Evolutionary conservation across 1,139 yeast species (phyloP), one percentile per base, ranked within the genome.

Genomic region (Hansenula sp.): DNA sequence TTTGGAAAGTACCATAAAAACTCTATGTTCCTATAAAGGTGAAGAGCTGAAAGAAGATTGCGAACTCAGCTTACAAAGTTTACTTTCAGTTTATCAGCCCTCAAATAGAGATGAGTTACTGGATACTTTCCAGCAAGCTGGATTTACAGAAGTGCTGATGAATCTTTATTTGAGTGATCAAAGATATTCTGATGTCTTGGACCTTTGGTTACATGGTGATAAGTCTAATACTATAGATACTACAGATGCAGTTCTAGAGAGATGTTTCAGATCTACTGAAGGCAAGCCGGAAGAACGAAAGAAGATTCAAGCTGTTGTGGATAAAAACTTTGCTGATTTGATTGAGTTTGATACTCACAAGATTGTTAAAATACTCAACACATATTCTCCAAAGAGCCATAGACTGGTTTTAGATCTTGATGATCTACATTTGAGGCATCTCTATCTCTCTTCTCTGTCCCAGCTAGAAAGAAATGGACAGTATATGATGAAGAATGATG

Each of bases 41-140:
- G 39, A 41, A 8, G 52, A 50, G 13, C 19, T 45, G 33, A 71
- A 68, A 40, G 74, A 70, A 36, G 94, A 87, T 51, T 77, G 89
- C 56, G 93, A 89, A 55, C 67, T 88, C 46, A 90, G 93, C 5
- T 65, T 87, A 18, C 86, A 81, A 53, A 77, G 89, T 46, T 60
- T 89, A 27, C 61, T 89, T 10, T 78, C 93, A 0, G 71, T 72
- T 3, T 83, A 80, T 57, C 81, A 77, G 46, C 88, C 89, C 0
- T 70, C 77, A 2, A 76, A 81, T 50, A 55, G 65, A 33, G 68
- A 68, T 1, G 63, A 63, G 25, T 58, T 85, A 38, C 60, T 82
- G 12, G 70, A 71, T 15, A 68, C 75, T 41, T 68, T 87, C 40
- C 71, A 73, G 42, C 70, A 74, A 33, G 84, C 81, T 2, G 71